These are phyloP conservation scores for Paecilomyces variotii DNA, from an alignment of 2,329 filamentous ascomycete species.

Conservation along the genomic window DNA sequence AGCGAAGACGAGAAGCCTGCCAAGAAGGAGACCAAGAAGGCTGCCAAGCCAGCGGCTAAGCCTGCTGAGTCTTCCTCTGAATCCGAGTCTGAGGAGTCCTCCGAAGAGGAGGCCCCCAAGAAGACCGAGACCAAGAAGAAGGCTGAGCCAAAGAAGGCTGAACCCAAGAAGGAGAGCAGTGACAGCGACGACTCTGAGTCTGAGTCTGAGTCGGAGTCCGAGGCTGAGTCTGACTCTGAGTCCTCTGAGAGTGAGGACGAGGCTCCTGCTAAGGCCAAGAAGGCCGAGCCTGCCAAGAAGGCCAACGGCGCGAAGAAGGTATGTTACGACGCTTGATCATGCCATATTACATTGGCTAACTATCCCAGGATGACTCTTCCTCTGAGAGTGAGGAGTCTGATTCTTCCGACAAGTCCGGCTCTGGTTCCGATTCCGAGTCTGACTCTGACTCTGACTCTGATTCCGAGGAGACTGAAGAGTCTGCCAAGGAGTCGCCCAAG, in stretches of 20 bases:
- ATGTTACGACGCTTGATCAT: not conserved
- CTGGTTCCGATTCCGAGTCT: conserved; percentile 22
- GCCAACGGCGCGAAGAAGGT: conserved; percentile 3
- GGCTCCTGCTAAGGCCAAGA: conserved; percentile 10
- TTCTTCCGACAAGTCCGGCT: conserved; percentile 16
- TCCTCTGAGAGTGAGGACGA: conserved; percentile 15
- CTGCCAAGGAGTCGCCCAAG: conserved; percentile 24
- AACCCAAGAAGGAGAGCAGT: conserved; percentile 7
- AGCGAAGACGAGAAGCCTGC: conserved; percentile 28
- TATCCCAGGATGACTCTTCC: conserved; percentile 8
- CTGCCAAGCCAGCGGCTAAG: conserved; percentile 11
- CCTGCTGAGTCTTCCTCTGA: conserved; percentile 22
- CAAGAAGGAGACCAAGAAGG: conserved; percentile 28
- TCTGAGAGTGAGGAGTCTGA: conserved; percentile 17
- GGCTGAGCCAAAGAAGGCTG: conserved; percentile 1
- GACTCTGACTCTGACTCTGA: conserved; percentile 19
- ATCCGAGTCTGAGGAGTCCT: conserved; percentile 26
- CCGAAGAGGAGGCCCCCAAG: conserved; percentile 14
- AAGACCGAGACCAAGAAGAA: conserved; percentile 14
- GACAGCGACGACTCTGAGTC: conserved; percentile 19
- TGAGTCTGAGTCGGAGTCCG: conserved; percentile 18
- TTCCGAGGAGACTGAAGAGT: conserved; percentile 20
- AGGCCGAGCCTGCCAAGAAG: conserved; percentile 7
- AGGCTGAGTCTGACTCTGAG: conserved; percentile 1
- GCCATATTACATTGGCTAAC: not conserved